phyloP scores from a whole-genome alignment of 495 filamentous ascomycete species.

The Penicillium soppii region DNA sequence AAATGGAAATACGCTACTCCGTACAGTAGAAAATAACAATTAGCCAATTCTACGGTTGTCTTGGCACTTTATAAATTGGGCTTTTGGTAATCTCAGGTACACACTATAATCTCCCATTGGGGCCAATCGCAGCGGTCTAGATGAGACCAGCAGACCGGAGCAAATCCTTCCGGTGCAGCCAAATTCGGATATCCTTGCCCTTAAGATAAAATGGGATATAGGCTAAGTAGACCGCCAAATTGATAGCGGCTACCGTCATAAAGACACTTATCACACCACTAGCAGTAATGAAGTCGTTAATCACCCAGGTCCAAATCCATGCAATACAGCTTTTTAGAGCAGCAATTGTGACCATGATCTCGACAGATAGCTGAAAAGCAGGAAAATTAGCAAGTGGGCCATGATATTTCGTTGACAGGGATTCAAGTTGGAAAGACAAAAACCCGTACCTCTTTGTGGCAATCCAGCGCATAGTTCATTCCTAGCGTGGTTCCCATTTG shows the following conservation, averaged over 20 bases:
- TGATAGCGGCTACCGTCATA: constrained; percentile 22
- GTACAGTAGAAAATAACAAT: not conserved
- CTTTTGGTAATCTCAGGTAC: not conserved
- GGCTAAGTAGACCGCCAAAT: constrained; percentile 17
- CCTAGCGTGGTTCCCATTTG: constrained; percentile 25
- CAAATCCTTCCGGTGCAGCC: constrained; percentile 16
- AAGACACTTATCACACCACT: constrained; percentile 15
- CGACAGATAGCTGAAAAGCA: constrained; percentile 16
- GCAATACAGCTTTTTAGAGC: constrained; percentile 19
- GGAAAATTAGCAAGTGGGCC: not conserved
- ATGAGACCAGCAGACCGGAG: constrained; percentile 9
- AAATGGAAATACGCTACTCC: not conserved
- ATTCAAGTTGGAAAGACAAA: not conserved
- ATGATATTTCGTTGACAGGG: too few relatives aligned
- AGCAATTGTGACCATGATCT: constrained; percentile 22
- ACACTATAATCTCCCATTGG: not conserved
- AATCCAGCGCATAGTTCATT: constrained; percentile 24
- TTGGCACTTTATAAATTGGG: too few relatives aligned
- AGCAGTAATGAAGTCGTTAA: constrained; percentile 20
- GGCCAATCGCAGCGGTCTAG: not conserved
- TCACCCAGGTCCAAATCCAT: constrained; percentile 27
- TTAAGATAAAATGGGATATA: constrained; percentile 16
- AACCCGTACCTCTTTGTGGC: constrained; percentile 18
- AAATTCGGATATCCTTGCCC: constrained; percentile 18
- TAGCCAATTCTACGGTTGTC: not conserved